A percentile compares a stretch with the other conserved stretches of the same genome.
Conservation (phyloP, 2,329 filamentous ascomycete genomes). For the Calonectria naviculata region DNA sequence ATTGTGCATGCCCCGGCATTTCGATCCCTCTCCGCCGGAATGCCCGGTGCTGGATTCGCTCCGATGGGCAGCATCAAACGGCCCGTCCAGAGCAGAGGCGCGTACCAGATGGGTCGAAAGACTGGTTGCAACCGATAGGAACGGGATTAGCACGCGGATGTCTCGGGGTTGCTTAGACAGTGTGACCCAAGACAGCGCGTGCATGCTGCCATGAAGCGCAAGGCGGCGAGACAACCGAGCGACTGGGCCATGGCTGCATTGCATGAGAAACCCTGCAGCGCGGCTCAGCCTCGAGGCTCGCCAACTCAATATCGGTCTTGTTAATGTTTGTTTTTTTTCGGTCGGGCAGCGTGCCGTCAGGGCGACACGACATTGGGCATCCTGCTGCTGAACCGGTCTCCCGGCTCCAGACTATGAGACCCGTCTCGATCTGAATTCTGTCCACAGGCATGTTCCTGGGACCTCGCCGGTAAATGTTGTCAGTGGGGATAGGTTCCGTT, state of each 20-base stretch:
- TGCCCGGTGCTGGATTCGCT: background rate
- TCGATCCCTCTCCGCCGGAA: slow-evolving; percentile 1
- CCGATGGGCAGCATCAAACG: background rate
- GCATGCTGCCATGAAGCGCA: background rate
- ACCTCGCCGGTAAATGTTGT: background rate
- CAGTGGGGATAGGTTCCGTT: background rate
- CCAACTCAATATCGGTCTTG: background rate
- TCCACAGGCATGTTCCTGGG: slow-evolving; percentile 5
- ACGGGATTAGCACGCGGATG: slow-evolving; percentile 1
- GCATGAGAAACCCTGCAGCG: background rate
- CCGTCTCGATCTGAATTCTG: slow-evolving; percentile 1
- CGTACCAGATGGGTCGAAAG: background rate
- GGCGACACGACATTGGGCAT: background rate
- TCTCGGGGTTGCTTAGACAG: background rate
- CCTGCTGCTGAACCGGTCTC: background rate
- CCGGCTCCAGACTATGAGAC: background rate
- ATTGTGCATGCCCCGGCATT: slow-evolving; percentile 6
- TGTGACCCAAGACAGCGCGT: background rate
- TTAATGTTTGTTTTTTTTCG: background rate
- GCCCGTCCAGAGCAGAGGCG: background rate
- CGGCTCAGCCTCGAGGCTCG: slow-evolving; percentile 4
- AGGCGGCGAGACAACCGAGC: slow-evolving; percentile 9
- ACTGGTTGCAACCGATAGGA: background rate
- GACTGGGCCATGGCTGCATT: background rate
- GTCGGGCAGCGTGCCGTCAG: background rate